phyloP scores from a whole-genome alignment of 805 yeast species.

The Metschnikowia orientalis region DNA sequence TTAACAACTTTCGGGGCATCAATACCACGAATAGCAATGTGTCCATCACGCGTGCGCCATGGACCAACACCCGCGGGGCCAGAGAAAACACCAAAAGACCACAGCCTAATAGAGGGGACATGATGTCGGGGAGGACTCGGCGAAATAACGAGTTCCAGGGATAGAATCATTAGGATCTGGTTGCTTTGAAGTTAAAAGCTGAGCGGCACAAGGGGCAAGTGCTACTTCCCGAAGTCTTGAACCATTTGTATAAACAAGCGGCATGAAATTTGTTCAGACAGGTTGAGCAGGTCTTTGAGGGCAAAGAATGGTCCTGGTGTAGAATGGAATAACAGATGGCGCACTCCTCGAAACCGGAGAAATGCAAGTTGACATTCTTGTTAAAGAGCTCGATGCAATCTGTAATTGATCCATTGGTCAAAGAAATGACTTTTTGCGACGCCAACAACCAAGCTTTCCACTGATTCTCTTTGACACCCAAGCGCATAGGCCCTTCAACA shows the following conservation, averaged over 20 bases:
- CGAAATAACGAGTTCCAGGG: no score
- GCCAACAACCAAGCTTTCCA: constrained; percentile 96
- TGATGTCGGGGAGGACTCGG: no score
- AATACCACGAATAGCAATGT: constrained; percentile 27
- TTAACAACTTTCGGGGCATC: constrained; percentile 22
- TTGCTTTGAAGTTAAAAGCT: constrained; percentile 43
- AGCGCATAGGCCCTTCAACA: constrained; percentile 71
- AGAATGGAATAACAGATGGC: constrained; percentile 93
- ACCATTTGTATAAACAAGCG: constrained; percentile 96
- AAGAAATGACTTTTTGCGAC: constrained; percentile 74
- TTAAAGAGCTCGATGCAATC: constrained; percentile 67
- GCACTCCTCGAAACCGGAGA: constrained; percentile 94
- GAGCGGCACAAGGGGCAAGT: constrained; percentile 94
- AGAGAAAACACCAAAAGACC: no score
- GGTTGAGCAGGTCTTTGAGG: constrained; percentile 81
- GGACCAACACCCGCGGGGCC: constrained; percentile 22
- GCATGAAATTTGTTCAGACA: constrained; percentile 94
- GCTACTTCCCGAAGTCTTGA: constrained; percentile 85
- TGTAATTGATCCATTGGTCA: constrained; percentile 66
- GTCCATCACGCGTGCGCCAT: constrained; percentile 40
- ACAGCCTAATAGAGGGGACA: no score
- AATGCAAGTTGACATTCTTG: constrained; percentile 75
- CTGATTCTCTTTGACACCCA: constrained; percentile 86
- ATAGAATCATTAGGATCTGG: constrained; percentile 15
- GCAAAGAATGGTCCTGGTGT: constrained; percentile 86